Percentiles rank a stretch among this genome's conserved stretches.
These are phyloP conservation scores for Phaeosphaeriaceae sp. DNA, from an alignment of 2,329 filamentous ascomycete genomes.

Conservation along the genomic window DNA sequence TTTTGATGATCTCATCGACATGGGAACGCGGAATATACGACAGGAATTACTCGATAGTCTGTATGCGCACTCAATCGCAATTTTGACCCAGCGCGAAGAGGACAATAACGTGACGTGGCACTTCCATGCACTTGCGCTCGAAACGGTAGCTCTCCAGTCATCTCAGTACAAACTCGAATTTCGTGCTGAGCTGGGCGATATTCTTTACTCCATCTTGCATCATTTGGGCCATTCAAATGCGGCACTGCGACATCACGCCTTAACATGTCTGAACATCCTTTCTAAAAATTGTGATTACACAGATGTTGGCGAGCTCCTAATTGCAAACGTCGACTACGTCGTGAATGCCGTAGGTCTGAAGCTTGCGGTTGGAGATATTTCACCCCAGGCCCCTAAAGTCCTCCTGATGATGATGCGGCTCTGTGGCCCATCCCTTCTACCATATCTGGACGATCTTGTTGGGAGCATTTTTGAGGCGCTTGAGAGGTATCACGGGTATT, in stretches of 20 bases:
- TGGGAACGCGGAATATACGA: slow-evolving; percentile 43
- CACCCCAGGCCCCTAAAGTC: slow-evolving; percentile 88
- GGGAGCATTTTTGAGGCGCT: slow-evolving; percentile 89
- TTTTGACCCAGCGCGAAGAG: slow-evolving; percentile 57
- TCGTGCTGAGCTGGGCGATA: slow-evolving; percentile 84
- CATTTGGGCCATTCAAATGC: slow-evolving; percentile 75
- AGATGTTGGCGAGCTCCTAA: slow-evolving; percentile 77
- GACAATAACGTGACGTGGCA: slow-evolving; percentile 67
- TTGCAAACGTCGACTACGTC: slow-evolving; percentile 95
- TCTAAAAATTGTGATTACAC: slow-evolving; percentile 75
- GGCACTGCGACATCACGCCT: slow-evolving; percentile 77
- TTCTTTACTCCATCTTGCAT: slow-evolving; percentile 90
- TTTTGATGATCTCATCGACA: slow-evolving; percentile 71
- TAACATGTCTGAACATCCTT: slow-evolving; percentile 82
- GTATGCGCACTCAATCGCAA: slow-evolving; percentile 70
- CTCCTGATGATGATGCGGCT: slow-evolving; percentile 92
- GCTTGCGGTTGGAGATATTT: slow-evolving; percentile 90
- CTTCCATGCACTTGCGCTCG: slow-evolving; percentile 78
- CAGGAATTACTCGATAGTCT: slow-evolving; percentile 63
- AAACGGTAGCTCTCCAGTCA: slow-evolving; percentile 79
- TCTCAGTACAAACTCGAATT: slow-evolving; percentile 71
- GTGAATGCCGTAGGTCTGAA: slow-evolving; percentile 90
- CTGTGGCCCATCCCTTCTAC: slow-evolving; percentile 79
- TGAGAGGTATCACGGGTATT: slow-evolving; percentile 95
- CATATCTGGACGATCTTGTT: slow-evolving; percentile 90